Evolutionary conservation across 768 basidiomycete species (phyloP).

Genomic region (Pulveroboletus sp.): DNA sequence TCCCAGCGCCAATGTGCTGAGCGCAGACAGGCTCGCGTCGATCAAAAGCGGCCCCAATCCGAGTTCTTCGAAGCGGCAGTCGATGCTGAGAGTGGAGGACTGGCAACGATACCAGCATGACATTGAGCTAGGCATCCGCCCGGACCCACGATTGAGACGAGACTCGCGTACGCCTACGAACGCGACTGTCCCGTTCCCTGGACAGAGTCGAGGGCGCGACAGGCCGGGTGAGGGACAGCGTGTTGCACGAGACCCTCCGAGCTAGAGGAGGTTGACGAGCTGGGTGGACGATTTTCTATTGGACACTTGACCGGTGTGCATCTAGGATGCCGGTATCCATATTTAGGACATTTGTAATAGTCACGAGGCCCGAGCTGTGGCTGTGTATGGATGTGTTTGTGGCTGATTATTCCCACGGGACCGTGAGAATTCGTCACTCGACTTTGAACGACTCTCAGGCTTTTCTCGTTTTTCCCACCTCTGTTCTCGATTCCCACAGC

Average conservation of each 20-base stretch:
- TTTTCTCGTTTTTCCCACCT: conserved; percentile 45
- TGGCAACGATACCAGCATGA: conserved; percentile 77
- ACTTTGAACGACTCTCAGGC: conserved; percentile 29
- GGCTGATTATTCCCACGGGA: conserved; percentile 29
- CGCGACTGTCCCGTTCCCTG: conserved; percentile 34
- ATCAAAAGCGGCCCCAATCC: conserved; percentile 31
- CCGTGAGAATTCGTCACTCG: conserved; percentile 23
- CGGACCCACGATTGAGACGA: conserved; percentile 20
- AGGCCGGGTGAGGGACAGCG: conserved; percentile 28
- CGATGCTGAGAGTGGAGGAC: conserved; percentile 80
- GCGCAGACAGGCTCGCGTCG: conserved; percentile 57
- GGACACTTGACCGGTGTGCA: conserved; percentile 12
- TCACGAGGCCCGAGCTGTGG: conserved; percentile 6
- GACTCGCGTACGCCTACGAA: conserved; percentile 20
- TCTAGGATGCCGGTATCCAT: neutral
- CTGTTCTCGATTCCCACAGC: conserved; percentile 45
- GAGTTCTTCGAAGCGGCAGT: conserved; percentile 59
- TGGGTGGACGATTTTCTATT: conserved; percentile 19
- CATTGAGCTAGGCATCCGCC: conserved; percentile 30
- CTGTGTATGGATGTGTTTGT: conserved; percentile 16
- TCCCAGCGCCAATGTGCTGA: conserved; percentile 37
- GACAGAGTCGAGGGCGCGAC: conserved; percentile 22
- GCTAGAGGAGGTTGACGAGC: conserved; percentile 18
- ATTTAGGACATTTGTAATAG: conserved; percentile 13
- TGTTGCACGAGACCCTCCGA: conserved; percentile 41